A percentile compares a stretch with the other conserved stretches of the same genome.
Evolutionary conservation across 228 moss, liverwort and hornwort species (phyloP).

Genomic region (Sphagnum magellanicum): DNA sequence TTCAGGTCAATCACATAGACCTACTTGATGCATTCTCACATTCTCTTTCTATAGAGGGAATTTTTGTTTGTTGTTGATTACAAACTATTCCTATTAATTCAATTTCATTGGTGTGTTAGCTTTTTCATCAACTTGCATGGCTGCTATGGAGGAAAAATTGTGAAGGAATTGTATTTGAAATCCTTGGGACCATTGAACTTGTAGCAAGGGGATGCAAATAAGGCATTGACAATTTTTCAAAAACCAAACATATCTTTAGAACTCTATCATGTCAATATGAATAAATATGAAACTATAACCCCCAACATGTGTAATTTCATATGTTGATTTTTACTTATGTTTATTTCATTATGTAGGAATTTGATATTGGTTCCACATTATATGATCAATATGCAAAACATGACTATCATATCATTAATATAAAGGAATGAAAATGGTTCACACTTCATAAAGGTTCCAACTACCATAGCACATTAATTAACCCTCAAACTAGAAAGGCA

Average conservation of each 20-base stretch:
- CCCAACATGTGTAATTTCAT: too few relatives aligned
- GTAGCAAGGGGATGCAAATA: constrained; percentile 90
- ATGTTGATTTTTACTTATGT: too few relatives aligned
- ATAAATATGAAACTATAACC: too few relatives aligned
- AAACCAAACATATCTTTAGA: constrained; percentile 84
- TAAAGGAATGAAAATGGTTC: too few relatives aligned
- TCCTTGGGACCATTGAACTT: neutral
- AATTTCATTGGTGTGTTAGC: neutral
- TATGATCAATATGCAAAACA: too few relatives aligned
- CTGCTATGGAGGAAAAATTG: neutral
- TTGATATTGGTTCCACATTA: too few relatives aligned
- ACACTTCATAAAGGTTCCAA: too few relatives aligned
- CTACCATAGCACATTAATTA: too few relatives aligned
- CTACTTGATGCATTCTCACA: neutral
- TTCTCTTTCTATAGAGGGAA: neutral
- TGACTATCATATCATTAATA: too few relatives aligned
- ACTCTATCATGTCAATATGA: constrained; percentile 16
- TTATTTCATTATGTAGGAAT: too few relatives aligned
- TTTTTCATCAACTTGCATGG: neutral
- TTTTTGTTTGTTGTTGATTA: neutral
- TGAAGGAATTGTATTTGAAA: neutral
- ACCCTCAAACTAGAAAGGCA: too few relatives aligned
- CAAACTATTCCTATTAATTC: too few relatives aligned
- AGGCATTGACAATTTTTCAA: constrained; percentile 70
- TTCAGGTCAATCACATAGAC: constrained; percentile 35